Evolutionary conservation across 176 grass and related monocot genomes (phyloP), one percentile per base, ranked within the genome.

Genomic region (Eragrostis curvula): DNA sequence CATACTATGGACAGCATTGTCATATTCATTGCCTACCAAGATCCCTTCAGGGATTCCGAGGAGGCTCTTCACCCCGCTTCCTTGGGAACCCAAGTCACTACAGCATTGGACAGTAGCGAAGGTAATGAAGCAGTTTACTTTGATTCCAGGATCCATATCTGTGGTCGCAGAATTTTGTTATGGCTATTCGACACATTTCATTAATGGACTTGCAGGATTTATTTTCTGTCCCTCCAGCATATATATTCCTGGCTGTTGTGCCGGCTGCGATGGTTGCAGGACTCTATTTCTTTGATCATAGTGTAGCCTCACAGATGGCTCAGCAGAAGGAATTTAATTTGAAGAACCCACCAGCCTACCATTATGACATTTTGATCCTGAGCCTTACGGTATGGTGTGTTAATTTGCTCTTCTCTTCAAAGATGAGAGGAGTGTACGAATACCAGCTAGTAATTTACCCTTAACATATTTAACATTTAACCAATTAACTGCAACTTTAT

Each of bases 281-380:
- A 52, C 94, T 97, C 42, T 97, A 94, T 82, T 97, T 97, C 68
- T 97, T 97, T 78, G 91, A 97, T 66, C 94, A 94, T 73, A 94
- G 86, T 70, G 94, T 97, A 71, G 91, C 91, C 74, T 94, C 91
- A 13, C 91, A 91, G 49, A 79, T 97, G 94, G 94, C 94, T 79
- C 94, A 97, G 79, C 94, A 94, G 65, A 91, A 91, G 65, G 94
- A 97, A 53, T 97, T 97, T 59, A 94, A 97, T 81, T 70, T 97
- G 53, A 97, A 91, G 74, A 97, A 97, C 29, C 91, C 94, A 80
- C 78, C 94, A 3, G 84, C 94, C 58, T 97, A 94, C 66, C 91
- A 97, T 75, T 88, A 94, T 66, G 94, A 97, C 75, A 86, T 97
- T 85, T 89, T 97, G 44, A 24, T 94, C 79, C 79, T 97, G 44